phyloP scores from a whole-genome alignment of 2,329 filamentous ascomycete species.

The Coniochaeta sp. region DNA sequence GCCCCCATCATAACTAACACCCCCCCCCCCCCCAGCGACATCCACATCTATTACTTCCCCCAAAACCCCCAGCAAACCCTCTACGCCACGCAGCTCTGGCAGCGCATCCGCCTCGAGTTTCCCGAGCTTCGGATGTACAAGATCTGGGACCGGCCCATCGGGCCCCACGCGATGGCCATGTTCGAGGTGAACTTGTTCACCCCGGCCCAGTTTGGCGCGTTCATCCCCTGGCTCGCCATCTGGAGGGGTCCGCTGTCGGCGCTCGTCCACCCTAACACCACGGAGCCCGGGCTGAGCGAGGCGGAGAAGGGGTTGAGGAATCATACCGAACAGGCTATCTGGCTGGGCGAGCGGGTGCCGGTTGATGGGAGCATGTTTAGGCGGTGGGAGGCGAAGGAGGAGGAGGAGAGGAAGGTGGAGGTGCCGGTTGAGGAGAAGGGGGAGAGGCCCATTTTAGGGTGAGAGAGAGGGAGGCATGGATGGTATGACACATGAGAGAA shows the following conservation, averaged over 20 bases:
- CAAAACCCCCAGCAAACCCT: conserved; percentile 52
- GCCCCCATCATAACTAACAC: background rate
- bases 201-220: conserved; percentile 82
- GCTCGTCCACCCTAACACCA: conserved; percentile 77
- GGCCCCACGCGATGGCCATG: conserved; percentile 79
- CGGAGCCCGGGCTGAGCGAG: conserved; percentile 28
- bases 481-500: too few relatives aligned
- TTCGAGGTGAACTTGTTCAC: conserved; percentile 89
- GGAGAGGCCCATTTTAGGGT: background rate
- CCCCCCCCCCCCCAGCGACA: conserved; percentile 43
- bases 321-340: conserved; percentile 63
- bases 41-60: conserved; percentile 79
- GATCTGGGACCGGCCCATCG: conserved; percentile 70
- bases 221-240: conserved; percentile 77
- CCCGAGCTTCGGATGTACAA: conserved; percentile 78
- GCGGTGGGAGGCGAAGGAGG: conserved; percentile 10
- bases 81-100: conserved; percentile 67
- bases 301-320: conserved; percentile 37
- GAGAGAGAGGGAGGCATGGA: background rate
- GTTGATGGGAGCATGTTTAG: conserved; percentile 49
- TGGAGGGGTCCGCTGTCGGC: conserved; percentile 74
- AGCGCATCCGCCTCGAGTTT: conserved; percentile 76
- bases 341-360: conserved; percentile 63
- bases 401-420: background rate
- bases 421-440: background rate